A percentile compares a stretch with the other conserved stretches of the same genome.
phyloP scores from a whole-genome alignment of 2,329 filamentous ascomycete species.

The Trichoderma koningiopsis region DNA sequence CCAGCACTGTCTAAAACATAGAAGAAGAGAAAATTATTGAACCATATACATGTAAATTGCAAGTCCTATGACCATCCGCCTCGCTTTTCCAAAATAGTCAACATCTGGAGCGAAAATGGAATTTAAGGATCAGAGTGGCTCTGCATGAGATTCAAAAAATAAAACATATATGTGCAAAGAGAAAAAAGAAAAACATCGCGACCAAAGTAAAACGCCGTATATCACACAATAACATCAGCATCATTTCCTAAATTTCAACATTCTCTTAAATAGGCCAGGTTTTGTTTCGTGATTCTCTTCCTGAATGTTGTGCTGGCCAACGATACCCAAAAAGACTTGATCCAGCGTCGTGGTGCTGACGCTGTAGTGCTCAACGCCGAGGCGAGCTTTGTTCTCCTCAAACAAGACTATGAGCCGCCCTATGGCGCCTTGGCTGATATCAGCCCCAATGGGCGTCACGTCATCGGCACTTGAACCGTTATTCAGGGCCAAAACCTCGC shows the following conservation, averaged over 20 bases:
- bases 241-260: background rate
- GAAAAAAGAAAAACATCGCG: background rate
- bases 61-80: too few relatives aligned
- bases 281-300: slow-evolving; percentile 64
- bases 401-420: slow-evolving; percentile 70
- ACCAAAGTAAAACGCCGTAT: background rate
- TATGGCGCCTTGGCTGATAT: slow-evolving; percentile 55
- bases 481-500: slow-evolving; percentile 39
- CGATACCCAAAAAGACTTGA: slow-evolving; percentile 86
- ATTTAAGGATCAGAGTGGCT: background rate
- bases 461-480: slow-evolving; percentile 31
- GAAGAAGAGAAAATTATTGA: background rate
- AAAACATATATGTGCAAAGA: background rate
- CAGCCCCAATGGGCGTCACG: slow-evolving; percentile 28
- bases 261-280: slow-evolving; percentile 28
- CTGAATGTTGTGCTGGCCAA: slow-evolving; percentile 74
- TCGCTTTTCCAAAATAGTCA: background rate
- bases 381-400: slow-evolving; percentile 66
- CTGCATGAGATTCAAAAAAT: background rate
- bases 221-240: background rate
- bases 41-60: background rate
- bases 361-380: slow-evolving; percentile 83
- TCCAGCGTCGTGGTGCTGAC: slow-evolving; percentile 86
- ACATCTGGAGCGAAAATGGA: background rate
- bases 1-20: background rate